These are phyloP conservation scores for Geopyxis carbonaria DNA, from an alignment of 495 filamentous ascomycete genomes.

Conservation along the genomic window DNA sequence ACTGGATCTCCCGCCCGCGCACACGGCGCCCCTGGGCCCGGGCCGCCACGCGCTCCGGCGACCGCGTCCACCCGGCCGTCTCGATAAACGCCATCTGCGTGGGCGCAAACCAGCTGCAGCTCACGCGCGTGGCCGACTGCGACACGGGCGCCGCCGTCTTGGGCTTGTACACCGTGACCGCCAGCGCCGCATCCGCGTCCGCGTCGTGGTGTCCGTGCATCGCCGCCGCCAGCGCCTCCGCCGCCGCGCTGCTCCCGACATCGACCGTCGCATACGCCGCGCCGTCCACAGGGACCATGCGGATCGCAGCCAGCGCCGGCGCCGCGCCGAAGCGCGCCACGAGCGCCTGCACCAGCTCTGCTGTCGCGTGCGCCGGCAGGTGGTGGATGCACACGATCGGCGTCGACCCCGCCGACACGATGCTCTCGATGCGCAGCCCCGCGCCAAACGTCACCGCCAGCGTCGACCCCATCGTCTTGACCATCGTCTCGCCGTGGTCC, in stretches of 20 bases:
- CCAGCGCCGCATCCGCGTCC: slow-evolving; percentile 1
- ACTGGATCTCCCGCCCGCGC: slow-evolving; percentile 10
- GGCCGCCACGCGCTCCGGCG: background rate
- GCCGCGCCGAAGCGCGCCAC: slow-evolving; percentile 4
- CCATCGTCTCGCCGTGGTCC: slow-evolving; percentile 3
- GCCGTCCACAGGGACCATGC: slow-evolving; percentile 1
- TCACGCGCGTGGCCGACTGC: slow-evolving; percentile 14
- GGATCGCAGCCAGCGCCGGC: slow-evolving; percentile 7
- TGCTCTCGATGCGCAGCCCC: slow-evolving; percentile 8
- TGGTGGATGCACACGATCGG: slow-evolving; percentile 13
- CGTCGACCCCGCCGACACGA: slow-evolving; percentile 5
- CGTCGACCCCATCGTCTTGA: slow-evolving; percentile 13
- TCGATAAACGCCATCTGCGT: slow-evolving; percentile 9
- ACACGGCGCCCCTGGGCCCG: slow-evolving; percentile 8
- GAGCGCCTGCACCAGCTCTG: slow-evolving; percentile 1
- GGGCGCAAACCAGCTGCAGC: slow-evolving; percentile 18
- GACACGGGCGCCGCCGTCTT: slow-evolving; percentile 6
- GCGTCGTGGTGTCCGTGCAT: background rate
- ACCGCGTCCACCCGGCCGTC: slow-evolving; percentile 1
- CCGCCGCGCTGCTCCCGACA: slow-evolving; percentile 1
- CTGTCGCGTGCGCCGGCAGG: slow-evolving; percentile 1
- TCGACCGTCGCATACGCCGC: slow-evolving; percentile 11
- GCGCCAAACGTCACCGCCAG: slow-evolving; percentile 15
- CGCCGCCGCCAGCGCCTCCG: slow-evolving; percentile 9
- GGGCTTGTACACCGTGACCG: slow-evolving; percentile 8